Evolutionary conservation across 176 grass and related monocot genomes (phyloP).

Genomic region (Carex cristatella): DNA sequence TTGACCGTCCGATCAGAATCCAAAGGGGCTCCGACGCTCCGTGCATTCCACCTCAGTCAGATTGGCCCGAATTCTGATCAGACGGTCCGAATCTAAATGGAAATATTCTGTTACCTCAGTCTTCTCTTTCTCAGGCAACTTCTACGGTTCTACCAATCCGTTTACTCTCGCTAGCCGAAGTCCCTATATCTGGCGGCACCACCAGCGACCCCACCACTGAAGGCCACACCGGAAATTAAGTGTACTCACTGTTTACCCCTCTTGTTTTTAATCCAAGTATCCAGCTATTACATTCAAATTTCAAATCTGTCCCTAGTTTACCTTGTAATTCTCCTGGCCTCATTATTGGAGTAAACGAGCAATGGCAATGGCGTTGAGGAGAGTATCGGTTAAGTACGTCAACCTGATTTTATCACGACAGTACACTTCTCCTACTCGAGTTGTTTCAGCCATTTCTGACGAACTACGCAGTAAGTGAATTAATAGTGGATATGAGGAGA

Average conservation of each 20-base stretch:
- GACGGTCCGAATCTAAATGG: too few relatives aligned
- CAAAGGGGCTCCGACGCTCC: too few relatives aligned
- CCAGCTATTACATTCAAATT: background rate
- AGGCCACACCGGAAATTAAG: background rate
- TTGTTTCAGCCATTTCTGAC: background rate
- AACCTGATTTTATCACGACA: background rate
- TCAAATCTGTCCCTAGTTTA: background rate
- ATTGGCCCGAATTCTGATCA: too few relatives aligned
- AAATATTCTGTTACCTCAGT: too few relatives aligned
- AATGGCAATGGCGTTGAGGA: constrained; percentile 10
- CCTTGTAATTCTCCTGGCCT: background rate
- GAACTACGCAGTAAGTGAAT: constrained; percentile 2
- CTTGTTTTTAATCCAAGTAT: background rate
- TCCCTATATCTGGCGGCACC: background rate
- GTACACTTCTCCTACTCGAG: background rate
- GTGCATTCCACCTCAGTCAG: too few relatives aligned
- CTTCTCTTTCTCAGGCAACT: too few relatives aligned
- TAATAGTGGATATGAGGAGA: background rate
- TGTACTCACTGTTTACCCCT: background rate
- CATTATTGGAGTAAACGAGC: background rate
- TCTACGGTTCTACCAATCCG: too few relatives aligned
- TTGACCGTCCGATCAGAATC: too few relatives aligned
- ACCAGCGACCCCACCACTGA: background rate
- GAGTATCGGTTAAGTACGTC: background rate
- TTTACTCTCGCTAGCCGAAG: too few relatives aligned